These are phyloP conservation scores for Zoysia matrella DNA, from an alignment of 202 grass and related monocot species.

Conservation along the genomic window DNA sequence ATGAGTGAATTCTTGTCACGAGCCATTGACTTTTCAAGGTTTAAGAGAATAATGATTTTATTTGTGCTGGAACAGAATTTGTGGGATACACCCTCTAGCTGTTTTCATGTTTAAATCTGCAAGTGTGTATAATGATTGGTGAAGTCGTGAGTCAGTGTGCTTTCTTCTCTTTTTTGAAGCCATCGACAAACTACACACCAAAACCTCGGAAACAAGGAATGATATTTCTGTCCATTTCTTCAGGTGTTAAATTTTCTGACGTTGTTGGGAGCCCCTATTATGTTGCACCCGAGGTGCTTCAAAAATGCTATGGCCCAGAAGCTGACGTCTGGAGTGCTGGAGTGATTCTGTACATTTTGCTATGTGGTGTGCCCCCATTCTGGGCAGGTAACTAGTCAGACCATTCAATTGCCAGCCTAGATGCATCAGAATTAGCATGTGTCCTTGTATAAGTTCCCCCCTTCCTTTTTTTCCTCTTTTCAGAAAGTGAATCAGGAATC, in stretches of 20 bases:
- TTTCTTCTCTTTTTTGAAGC: slow-evolving; percentile 23
- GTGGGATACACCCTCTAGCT: neutral
- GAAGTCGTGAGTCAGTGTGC: slow-evolving; percentile 31
- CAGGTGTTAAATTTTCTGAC: slow-evolving; percentile 84
- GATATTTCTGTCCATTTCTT: slow-evolving; percentile 19
- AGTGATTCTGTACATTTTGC: no score
- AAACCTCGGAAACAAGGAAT: slow-evolving; percentile 13
- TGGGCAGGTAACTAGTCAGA: neutral
- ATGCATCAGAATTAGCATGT: slow-evolving; percentile 21
- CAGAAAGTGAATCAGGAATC: slow-evolving; percentile 89
- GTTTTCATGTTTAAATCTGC: neutral
- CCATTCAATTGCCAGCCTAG: slow-evolving; percentile 19
- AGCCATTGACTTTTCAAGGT: neutral
- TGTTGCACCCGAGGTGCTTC: slow-evolving; percentile 32
- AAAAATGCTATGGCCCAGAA: no score
- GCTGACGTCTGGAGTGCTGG: no score
- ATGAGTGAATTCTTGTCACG: neutral
- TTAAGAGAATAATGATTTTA: neutral
- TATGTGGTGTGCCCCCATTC: no score
- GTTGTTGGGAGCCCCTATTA: slow-evolving; percentile 97
- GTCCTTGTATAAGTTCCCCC: slow-evolving; percentile 17
- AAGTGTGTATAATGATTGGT: slow-evolving; percentile 1
- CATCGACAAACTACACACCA: neutral
- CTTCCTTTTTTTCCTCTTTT: slow-evolving; percentile 9
- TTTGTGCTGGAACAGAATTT: slow-evolving; percentile 23